A percentile compares a stretch with the other conserved stretches of the same genome.
Conservation (phyloP, 2,329 filamentous ascomycete species). For the Trichophyton equinum region DNA sequence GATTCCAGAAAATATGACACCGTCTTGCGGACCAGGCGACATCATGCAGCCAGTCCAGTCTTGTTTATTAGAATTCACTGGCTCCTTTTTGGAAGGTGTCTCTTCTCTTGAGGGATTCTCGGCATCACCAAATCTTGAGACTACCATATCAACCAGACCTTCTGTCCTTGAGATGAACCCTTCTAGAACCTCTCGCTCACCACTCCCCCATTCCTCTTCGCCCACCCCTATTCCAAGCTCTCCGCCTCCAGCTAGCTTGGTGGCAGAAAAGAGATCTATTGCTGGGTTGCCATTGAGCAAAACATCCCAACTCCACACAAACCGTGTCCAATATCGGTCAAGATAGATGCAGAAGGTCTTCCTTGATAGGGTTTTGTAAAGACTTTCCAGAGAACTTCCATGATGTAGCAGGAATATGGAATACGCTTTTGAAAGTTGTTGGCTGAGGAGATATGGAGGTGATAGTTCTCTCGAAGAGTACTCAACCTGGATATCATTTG, state of each 20-base stretch:
- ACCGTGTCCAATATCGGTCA: conserved; percentile 67
- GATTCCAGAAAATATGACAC: conserved; percentile 72
- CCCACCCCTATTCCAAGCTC: conserved; percentile 90
- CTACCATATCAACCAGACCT: conserved; percentile 75
- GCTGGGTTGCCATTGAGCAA: conserved; percentile 81
- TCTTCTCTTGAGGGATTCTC: conserved; percentile 19
- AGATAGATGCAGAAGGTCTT: conserved; percentile 60
- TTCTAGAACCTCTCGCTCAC: conserved; percentile 84
- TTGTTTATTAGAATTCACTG: conserved; percentile 12
- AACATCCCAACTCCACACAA: conserved; percentile 64
- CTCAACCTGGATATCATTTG: conserved; percentile 41
- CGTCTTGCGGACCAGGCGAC: conserved; percentile 60
- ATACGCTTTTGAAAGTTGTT: conserved; percentile 74
- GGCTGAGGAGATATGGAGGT: conserved; percentile 61
- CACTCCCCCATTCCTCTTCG: conserved; percentile 88
- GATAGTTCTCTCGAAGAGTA: conserved; percentile 88
- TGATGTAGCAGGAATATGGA: conserved; percentile 80
- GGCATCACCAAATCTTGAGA: conserved; percentile 67
- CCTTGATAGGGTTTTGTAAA: conserved; percentile 54
- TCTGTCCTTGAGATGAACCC: conserved; percentile 69
- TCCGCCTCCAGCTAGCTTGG: conserved; percentile 79
- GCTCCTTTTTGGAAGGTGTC: conserved; percentile 16
- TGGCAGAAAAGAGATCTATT: conserved; percentile 62
- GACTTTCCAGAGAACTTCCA: conserved; percentile 55
- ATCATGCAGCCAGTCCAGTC: conserved; percentile 62